These are phyloP conservation scores for Ophiostoma sp. DNA, from an alignment of 2,329 filamentous ascomycete genomes.

Conservation along the genomic window DNA sequence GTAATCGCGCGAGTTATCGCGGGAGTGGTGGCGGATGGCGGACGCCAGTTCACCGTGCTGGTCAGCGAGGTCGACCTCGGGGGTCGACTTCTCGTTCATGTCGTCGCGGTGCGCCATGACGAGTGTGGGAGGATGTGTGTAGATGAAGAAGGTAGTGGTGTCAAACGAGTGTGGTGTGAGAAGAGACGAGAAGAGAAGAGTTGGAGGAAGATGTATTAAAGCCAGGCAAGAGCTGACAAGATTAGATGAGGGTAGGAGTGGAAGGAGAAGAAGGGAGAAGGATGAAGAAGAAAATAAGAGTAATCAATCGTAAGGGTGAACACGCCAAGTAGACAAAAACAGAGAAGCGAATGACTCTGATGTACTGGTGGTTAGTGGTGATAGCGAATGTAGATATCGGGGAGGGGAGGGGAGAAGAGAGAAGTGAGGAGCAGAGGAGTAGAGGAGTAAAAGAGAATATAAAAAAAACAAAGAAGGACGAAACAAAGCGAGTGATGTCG, in stretches of 20 bases:
- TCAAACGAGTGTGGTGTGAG: neutral
- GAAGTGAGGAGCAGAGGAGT: neutral
- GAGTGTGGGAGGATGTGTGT: neutral
- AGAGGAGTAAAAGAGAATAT: neutral
- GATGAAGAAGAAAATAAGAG: neutral
- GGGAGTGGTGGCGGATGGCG: constrained; percentile 18
- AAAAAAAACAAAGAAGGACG: constrained; percentile 12
- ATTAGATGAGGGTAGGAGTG: neutral
- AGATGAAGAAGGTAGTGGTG: neutral
- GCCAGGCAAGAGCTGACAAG: neutral
- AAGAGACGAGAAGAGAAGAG: neutral
- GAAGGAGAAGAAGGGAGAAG: neutral
- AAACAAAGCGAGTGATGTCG: constrained; percentile 15
- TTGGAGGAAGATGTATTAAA: neutral
- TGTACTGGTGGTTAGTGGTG: neutral
- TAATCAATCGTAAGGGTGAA: constrained; percentile 1
- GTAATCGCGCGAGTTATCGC: constrained; percentile 19
- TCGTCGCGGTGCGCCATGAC: constrained; percentile 6
- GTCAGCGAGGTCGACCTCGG: constrained; percentile 15
- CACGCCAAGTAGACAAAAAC: constrained; percentile 5
- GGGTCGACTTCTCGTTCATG: constrained; percentile 20
- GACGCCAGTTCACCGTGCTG: constrained; percentile 19
- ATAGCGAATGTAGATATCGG: neutral
- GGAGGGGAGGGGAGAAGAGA: neutral
- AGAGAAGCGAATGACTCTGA: constrained; percentile 15